Percentiles rank a stretch among this genome's conserved stretches.
Evolutionary conservation across 1,139 yeast species (phyloP).

Genomic region (Sugiyamaella neomexicana): DNA sequence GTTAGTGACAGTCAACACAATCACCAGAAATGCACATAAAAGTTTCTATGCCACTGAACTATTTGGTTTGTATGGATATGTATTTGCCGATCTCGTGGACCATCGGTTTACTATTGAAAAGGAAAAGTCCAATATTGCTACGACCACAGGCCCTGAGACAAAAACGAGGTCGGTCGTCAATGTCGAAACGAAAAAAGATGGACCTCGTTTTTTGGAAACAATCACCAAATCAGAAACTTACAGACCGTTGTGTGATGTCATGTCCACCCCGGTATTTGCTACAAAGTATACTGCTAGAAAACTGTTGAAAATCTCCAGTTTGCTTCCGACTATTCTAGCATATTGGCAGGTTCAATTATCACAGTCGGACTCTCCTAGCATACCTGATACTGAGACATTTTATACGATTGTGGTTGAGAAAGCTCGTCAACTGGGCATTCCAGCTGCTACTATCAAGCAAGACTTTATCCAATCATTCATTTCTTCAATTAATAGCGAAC

Average conservation of each 20-base stretch:
- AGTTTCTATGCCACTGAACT: slow-evolving; percentile 70
- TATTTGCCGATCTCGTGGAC: slow-evolving; percentile 72
- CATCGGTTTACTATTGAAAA: slow-evolving; percentile 58
- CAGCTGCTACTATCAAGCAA: slow-evolving; percentile 41
- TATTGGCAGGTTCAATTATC: slow-evolving; percentile 44
- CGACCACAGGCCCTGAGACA: slow-evolving; percentile 53
- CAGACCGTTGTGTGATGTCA: slow-evolving; percentile 44
- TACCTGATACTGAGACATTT: slow-evolving; percentile 14
- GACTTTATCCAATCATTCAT: slow-evolving; percentile 31
- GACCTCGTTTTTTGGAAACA: slow-evolving; percentile 48
- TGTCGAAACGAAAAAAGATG: slow-evolving; percentile 47
- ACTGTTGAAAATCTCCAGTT: slow-evolving; percentile 56
- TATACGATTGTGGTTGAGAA: slow-evolving; percentile 40
- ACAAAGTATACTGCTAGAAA: slow-evolving; percentile 51
- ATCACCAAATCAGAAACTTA: slow-evolving; percentile 59
- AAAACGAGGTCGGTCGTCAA: slow-evolving; percentile 53
- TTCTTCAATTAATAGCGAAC: slow-evolving; percentile 55
- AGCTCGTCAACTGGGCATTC: slow-evolving; percentile 46
- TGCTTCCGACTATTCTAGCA: slow-evolving; percentile 63
- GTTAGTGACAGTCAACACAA: slow-evolving; percentile 44
- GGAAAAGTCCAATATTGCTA: slow-evolving; percentile 48
- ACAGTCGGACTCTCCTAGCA: slow-evolving; percentile 17
- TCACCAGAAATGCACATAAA: slow-evolving; percentile 55
- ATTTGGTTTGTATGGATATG: slow-evolving; percentile 82
- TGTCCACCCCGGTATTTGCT: slow-evolving; percentile 41